Evolutionary conservation across 441 rosid genomes (phyloP).

Genomic region (Brassica balearica): DNA sequence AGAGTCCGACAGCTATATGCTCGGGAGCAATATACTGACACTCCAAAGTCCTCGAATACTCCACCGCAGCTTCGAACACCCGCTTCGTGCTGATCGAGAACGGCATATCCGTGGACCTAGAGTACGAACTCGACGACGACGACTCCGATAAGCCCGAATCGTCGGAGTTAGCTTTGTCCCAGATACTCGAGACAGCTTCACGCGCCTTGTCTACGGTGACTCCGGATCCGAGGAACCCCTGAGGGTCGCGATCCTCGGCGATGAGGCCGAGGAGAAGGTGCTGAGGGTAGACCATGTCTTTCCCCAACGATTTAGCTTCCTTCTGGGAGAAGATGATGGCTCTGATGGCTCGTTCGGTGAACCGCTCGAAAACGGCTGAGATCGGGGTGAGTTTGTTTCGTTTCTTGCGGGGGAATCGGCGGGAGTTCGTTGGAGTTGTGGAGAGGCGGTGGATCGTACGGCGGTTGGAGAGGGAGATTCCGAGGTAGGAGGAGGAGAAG

Average conservation of each 20-base stretch:
- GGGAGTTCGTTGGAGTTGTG: constrained; percentile 24
- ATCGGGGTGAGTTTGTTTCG: constrained; percentile 57
- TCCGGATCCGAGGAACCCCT: constrained; percentile 83
- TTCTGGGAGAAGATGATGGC: constrained; percentile 78
- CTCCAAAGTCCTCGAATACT: constrained; percentile 83
- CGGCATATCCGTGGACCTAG: constrained; percentile 68
- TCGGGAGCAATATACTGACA: constrained; percentile 86
- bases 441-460: constrained; percentile 40
- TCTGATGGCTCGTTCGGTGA: constrained; percentile 85
- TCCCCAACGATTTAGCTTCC: constrained; percentile 73
- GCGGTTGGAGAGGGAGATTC: constrained; percentile 45
- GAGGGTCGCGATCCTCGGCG: constrained; percentile 78
- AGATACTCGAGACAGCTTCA: constrained; percentile 66
- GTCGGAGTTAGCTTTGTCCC: constrained; percentile 53
- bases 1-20: constrained; percentile 82
- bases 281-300: constrained; percentile 79
- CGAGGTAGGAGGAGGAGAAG: constrained; percentile 54
- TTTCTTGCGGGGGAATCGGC: constrained; percentile 36
- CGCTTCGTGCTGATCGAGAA: constrained; percentile 78
- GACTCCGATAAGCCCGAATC: constrained; percentile 17
- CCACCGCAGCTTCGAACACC: constrained; percentile 94
- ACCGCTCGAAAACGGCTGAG: constrained; percentile 82
- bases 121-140: constrained; percentile 44
- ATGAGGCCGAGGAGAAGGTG: constrained; percentile 80
- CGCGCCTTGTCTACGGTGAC: constrained; percentile 70